Evolutionary conservation across 208 protist species (phyloP).

Genomic region (Borovskyia barvae): DNA sequence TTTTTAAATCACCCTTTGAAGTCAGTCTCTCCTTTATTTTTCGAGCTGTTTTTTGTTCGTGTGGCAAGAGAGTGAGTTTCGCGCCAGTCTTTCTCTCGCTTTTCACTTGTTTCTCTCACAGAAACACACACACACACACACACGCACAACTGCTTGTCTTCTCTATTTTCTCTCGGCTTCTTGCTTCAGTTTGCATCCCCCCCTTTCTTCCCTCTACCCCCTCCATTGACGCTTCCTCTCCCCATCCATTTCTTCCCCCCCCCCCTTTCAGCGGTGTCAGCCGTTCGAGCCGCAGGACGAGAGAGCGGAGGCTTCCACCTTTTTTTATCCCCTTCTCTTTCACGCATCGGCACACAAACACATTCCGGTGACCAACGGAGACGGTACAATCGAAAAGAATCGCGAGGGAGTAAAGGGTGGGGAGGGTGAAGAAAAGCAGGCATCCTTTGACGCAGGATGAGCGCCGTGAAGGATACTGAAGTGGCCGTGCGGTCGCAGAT

Average conservation of each 20-base stretch:
- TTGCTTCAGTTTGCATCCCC: slow-evolving; percentile 1
- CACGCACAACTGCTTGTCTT: background rate
- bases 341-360: background rate
- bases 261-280: background rate
- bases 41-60: background rate
- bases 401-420: too few relatives aligned
- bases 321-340: background rate
- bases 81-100: too few relatives aligned
- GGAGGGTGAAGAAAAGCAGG: too few relatives aligned
- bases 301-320: background rate
- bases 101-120: background rate
- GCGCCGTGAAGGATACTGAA: too few relatives aligned
- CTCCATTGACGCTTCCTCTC: background rate
- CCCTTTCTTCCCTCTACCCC: slow-evolving; percentile 7
- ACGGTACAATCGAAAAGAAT: too few relatives aligned
- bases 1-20: background rate
- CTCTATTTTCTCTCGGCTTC: background rate
- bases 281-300: background rate
- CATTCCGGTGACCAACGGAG: too few relatives aligned
- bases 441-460: too few relatives aligned
- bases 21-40: slow-evolving; percentile 15
- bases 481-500: too few relatives aligned
- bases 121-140: background rate
- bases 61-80: background rate
- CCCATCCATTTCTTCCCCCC: slow-evolving; percentile 1